Evolutionary conservation across 345 rosid species (phyloP).

Genomic region (Syzygium jambos): DNA sequence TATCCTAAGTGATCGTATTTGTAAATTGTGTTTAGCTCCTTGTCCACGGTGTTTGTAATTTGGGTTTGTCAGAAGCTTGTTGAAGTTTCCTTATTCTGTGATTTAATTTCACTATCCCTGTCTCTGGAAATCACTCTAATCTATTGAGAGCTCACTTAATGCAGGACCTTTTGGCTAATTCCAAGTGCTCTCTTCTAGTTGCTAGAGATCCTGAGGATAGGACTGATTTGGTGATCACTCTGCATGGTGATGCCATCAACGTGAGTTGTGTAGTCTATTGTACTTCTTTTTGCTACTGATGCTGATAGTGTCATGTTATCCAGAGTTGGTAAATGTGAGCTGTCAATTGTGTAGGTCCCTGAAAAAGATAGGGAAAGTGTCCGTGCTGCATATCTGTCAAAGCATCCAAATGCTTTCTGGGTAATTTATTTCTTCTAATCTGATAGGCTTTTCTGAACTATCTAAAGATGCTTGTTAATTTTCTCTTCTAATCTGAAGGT

Average conservation of each 20-base stretch:
- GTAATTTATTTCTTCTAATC: conserved; percentile 26
- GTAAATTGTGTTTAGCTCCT: not conserved
- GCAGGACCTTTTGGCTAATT: conserved; percentile 76
- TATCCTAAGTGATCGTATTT: not conserved
- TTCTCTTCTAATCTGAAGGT: conserved; percentile 40
- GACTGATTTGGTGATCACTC: conserved; percentile 69
- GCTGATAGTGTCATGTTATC: not conserved
- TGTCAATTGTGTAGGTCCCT: conserved; percentile 39
- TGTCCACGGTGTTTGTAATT: not conserved
- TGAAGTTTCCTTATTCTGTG: not conserved
- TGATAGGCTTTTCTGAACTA: not conserved
- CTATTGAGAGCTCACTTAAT: not conserved
- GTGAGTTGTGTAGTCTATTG: conserved; percentile 27
- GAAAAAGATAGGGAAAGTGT: conserved; percentile 49
- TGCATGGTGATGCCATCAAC: conserved; percentile 79
- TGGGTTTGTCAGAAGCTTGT: not conserved
- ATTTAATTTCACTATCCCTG: not conserved
- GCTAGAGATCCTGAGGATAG: conserved; percentile 85
- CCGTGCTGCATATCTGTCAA: conserved; percentile 74
- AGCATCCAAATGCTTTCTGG: conserved; percentile 93
- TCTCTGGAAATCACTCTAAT: not conserved
- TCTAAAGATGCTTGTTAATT: not conserved
- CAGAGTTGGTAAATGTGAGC: not conserved
- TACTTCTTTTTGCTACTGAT: not conserved
- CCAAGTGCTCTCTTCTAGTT: conserved; percentile 82